Conservation (phyloP, 2,329 filamentous ascomycete genomes). For the Colletotrichum incanum region DNA sequence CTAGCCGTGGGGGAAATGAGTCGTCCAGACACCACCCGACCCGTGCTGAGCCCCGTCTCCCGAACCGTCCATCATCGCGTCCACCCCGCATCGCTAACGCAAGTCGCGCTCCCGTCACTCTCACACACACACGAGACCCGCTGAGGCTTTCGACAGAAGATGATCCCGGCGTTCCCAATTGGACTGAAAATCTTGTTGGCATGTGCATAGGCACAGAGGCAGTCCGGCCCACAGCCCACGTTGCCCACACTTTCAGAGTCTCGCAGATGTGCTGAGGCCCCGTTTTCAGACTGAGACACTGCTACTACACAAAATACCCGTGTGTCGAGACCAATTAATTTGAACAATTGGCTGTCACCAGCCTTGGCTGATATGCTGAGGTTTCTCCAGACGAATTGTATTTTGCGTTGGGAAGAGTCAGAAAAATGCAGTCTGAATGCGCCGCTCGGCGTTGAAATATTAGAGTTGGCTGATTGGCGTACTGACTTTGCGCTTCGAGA, state of each 20-base stretch:
- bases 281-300: constrained; percentile 39
- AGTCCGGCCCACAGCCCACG: constrained; percentile 24
- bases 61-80: constrained; percentile 34
- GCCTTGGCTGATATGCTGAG: not conserved
- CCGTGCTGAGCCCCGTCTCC: constrained; percentile 18
- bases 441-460: not conserved
- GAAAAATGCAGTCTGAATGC: not conserved
- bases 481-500: constrained; percentile 15
- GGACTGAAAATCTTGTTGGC: constrained; percentile 6
- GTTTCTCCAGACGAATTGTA: not conserved
- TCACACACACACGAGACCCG: constrained; percentile 24
- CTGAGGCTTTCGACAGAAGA: constrained; percentile 32
- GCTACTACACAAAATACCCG: not conserved
- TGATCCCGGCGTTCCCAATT: constrained; percentile 35
- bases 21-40: constrained; percentile 20
- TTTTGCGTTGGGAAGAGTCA: not conserved
- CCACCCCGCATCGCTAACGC: constrained; percentile 40
- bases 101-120: constrained; percentile 33
- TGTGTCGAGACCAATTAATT: constrained; percentile 28
- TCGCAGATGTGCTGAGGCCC: constrained; percentile 14
- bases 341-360: not conserved
- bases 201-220: constrained; percentile 2
- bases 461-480: not conserved
- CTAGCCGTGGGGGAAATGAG: constrained; percentile 33
- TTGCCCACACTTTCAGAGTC: constrained; percentile 2